Conservation (phyloP, 2,329 filamentous ascomycete genomes). For the Knufia petricola region DNA sequence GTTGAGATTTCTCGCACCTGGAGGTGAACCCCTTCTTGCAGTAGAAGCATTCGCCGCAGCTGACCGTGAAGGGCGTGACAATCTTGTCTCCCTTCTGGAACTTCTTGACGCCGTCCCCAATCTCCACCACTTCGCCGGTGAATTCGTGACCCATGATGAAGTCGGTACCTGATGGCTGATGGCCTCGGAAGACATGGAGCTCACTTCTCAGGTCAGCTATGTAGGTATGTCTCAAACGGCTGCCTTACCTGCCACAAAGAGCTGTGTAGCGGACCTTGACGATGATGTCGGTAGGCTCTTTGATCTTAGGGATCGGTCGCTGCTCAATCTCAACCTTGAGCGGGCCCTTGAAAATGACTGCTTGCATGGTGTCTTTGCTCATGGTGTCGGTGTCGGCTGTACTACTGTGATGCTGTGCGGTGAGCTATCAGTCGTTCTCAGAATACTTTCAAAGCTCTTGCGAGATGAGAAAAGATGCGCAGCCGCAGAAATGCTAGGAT, state of each 20-base stretch:
- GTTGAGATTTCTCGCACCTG: conserved; percentile 58
- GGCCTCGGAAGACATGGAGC: conserved; percentile 75
- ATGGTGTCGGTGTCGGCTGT: conserved; percentile 17
- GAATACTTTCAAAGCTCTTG: no score
- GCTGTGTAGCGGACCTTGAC: conserved; percentile 79
- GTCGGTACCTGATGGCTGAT: conserved; percentile 57
- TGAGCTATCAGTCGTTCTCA: neutral
- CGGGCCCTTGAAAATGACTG: conserved; percentile 76
- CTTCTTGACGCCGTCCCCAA: conserved; percentile 58
- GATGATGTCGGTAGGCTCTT: conserved; percentile 63
- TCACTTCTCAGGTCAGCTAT: conserved; percentile 45
- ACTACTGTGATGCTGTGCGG: neutral
- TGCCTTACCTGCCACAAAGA: conserved; percentile 70
- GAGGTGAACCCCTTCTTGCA: conserved; percentile 68
- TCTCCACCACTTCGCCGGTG: conserved; percentile 61
- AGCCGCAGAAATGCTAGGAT: neutral
- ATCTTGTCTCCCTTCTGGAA: conserved; percentile 66
- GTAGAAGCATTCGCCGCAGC: conserved; percentile 74
- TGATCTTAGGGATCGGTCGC: conserved; percentile 64
- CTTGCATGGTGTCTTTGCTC: conserved; percentile 59
- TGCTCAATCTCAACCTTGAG: conserved; percentile 67
- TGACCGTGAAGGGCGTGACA: conserved; percentile 75
- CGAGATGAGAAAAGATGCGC: neutral
- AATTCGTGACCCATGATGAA: conserved; percentile 74
- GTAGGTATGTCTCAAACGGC: neutral